Base-by-base conservation (phyloP, 305 asterid species). In the Fraxinus platypoda region DNA sequence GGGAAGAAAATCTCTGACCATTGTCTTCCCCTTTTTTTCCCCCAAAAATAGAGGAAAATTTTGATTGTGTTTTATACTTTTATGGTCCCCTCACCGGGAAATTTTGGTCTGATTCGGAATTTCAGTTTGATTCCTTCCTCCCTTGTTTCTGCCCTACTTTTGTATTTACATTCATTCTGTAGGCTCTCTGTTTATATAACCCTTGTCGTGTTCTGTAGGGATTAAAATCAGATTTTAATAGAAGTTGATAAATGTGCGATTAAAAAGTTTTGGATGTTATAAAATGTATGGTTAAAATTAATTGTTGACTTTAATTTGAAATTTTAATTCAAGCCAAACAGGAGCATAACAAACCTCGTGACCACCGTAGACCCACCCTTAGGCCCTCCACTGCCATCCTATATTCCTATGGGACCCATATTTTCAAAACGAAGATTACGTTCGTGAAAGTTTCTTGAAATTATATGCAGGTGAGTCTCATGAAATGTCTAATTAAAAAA, bases 151-250 rank as follows among this genome's bases (percentile, higher is more conserved):
- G 82, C 78, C 90, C 88, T 28, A 21, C 49, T 79, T 88, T 85
- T 52, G 34, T 75, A 86, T 78, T 83, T 89, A 90, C 85, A 82
- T 90, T 77, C 92, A 87, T 78, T 41, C 41, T 13, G 49, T 28
- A 12, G 2, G n/a, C 21, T 28, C 21, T 28, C 23, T 49, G 15
- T 17, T 43, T 43, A 43, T 43, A 2, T 31, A 31, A 1, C 34
- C 34, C 3, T 30, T 30, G 33, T 2, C 33, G 1, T 31, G 4
- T 2, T 31, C 3, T 0, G 4, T 3, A 31, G 4, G 1, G 34
- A 3, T 41, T 41, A 41, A 41, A 38, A 38, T 38, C 2, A 38
- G 0, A 9, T 8, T 38, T 38, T 38, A 8, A 38, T 6, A 0
- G 0, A 37, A 37, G 0, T 37, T 37, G 8, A 37, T 37, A 7